Conservation (phyloP, 2,329 filamentous ascomycete genomes). For the Scortechinia acanthostroma region DNA sequence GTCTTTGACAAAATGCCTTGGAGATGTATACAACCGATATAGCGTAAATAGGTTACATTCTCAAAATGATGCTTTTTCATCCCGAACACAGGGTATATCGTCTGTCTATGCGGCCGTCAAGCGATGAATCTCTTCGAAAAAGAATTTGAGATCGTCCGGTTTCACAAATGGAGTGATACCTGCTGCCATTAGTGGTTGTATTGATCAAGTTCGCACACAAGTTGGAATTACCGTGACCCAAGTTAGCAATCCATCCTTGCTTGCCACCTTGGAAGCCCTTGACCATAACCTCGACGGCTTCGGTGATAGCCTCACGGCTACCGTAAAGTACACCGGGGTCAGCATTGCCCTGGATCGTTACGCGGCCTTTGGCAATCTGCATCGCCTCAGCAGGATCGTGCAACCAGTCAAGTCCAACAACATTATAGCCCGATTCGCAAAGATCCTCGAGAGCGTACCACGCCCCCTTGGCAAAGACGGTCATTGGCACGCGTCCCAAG, state of each 20-base stretch:
- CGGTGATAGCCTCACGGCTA: conserved; percentile 71
- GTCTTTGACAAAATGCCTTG: no score
- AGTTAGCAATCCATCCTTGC: conserved; percentile 92
- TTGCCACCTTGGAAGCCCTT: conserved; percentile 69
- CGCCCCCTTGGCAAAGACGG: conserved; percentile 93
- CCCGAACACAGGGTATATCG: no score
- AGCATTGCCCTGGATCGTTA: conserved; percentile 85
- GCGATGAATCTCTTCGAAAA: conserved; percentile 84
- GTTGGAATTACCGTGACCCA: conserved; percentile 75
- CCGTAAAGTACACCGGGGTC: conserved; percentile 92
- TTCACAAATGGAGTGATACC: conserved; percentile 92
- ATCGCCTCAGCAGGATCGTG: conserved; percentile 82
- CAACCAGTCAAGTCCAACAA: conserved; percentile 91
- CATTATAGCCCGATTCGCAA: conserved; percentile 83
- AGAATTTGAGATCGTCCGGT: conserved; percentile 87
- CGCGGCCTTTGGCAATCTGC: conserved; percentile 68
- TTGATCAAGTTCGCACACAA: conserved; percentile 4
- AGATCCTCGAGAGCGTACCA: conserved; percentile 84
- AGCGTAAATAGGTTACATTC: no score
- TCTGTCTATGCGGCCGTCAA: conserved; percentile 32
- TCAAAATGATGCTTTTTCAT: no score
- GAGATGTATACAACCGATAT: no score
- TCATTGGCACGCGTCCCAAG: conserved; percentile 83
- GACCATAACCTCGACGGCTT: conserved; percentile 79
- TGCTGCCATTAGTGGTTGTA: conserved; percentile 22